Percentiles rank a stretch among this genome's conserved stretches.
These are phyloP conservation scores for Puccinia triticina DNA, from an alignment of 1,284 basidiomycete genomes.

Conservation along the genomic window DNA sequence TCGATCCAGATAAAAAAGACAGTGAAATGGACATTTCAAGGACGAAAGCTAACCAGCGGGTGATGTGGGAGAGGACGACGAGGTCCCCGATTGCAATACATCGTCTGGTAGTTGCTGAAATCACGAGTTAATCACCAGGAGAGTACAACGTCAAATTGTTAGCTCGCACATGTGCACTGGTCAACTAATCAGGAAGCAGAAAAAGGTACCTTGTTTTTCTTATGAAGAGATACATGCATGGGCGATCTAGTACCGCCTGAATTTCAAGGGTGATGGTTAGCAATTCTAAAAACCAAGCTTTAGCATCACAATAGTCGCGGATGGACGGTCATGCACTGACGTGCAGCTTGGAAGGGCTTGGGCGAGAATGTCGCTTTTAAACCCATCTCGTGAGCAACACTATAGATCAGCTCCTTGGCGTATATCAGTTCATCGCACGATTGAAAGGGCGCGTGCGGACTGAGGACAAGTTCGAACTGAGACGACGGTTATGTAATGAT, in stretches of 20 bases:
- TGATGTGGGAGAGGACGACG: neutral
- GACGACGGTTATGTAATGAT: constrained; percentile 10
- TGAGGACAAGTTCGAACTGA: constrained; percentile 45
- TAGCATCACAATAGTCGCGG: neutral
- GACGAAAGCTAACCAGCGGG: constrained; percentile 7
- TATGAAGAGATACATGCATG: constrained; percentile 47
- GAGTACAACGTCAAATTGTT: neutral
- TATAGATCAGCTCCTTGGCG: constrained; percentile 48
- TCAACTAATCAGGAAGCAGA: neutral
- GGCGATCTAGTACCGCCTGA: constrained; percentile 39
- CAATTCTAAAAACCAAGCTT: neutral
- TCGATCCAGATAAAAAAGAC: neutral
- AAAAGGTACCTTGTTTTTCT: constrained; percentile 24
- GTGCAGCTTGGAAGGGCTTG: constrained; percentile 36
- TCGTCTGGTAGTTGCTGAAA: constrained; percentile 12
- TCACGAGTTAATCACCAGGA: neutral
- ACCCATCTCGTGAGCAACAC: constrained; percentile 47
- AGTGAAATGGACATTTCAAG: neutral
- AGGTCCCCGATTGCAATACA: neutral
- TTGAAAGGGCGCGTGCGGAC: constrained; percentile 49
- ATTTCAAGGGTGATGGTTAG: neutral
- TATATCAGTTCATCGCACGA: constrained; percentile 50
- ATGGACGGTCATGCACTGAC: constrained; percentile 30
- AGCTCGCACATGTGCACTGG: neutral
- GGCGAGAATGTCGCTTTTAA: constrained; percentile 48